Percentiles rank a stretch among this genome's conserved stretches.
Evolutionary conservation across 2,329 filamentous ascomycete genomes (phyloP).

Genomic region (Dactylellina haptotyla): DNA sequence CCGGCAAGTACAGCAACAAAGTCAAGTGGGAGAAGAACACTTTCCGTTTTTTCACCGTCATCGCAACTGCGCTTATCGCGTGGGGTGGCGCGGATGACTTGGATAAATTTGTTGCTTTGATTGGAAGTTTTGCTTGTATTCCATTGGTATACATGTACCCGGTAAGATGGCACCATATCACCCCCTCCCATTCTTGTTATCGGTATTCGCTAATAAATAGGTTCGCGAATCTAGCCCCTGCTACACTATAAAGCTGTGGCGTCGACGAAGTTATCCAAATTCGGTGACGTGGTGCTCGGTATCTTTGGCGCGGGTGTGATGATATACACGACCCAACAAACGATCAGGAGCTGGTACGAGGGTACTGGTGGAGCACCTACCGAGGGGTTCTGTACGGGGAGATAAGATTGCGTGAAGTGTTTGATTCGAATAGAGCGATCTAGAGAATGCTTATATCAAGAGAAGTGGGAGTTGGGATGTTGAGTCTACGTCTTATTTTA

Average conservation of each 20-base stretch:
- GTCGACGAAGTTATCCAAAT: conserved; percentile 72
- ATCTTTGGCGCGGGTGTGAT: conserved; percentile 87
- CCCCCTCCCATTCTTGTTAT: background rate
- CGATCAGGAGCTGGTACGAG: conserved; percentile 83
- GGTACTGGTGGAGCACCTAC: conserved; percentile 16
- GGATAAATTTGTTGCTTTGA: conserved; percentile 95
- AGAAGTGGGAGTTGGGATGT: background rate
- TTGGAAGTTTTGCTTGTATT: conserved; percentile 97
- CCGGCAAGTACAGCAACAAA: conserved; percentile 93
- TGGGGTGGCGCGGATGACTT: conserved; percentile 92
- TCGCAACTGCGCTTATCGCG: conserved; percentile 84
- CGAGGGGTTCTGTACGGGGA: conserved; percentile 34
- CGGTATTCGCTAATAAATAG: conserved; percentile 59
- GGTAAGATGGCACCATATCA: conserved; percentile 69
- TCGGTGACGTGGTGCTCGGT: conserved; percentile 78
- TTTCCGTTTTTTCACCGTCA: conserved; percentile 92
- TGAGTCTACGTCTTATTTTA: no score
- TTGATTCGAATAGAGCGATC: background rate
- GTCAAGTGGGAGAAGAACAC: conserved; percentile 99
- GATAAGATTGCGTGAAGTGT: background rate
- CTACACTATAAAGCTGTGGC: conserved; percentile 76
- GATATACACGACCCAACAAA: conserved; percentile 89
- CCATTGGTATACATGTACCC: conserved; percentile 97
- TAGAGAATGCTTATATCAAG: background rate
- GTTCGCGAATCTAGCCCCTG: conserved; percentile 73